Evolutionary conservation across 352 stramenopile species (phyloP), one percentile per base, ranked within the genome.

Genomic region (Pelagophyceae sp.): DNA sequence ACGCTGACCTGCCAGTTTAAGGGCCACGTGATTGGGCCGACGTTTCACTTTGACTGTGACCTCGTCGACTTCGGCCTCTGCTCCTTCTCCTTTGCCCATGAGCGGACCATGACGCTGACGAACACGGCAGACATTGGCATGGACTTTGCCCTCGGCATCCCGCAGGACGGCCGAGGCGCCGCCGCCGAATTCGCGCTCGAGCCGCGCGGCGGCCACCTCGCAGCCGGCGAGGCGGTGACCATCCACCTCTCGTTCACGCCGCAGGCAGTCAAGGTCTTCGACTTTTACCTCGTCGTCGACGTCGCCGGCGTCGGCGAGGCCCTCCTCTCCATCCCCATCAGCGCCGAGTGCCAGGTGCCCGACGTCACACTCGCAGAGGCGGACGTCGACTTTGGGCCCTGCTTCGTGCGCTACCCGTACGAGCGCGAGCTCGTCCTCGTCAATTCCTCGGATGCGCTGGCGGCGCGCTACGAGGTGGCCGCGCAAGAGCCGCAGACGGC

Each of bases 71-170:
- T 97, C 80, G 93, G 93, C 35, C 80, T 87, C 15, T 88, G 98
- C 0, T 92, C 90, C 38, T 98, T 93, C 78, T 95, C 90, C 37
- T 97, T 97, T 61, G 79, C 84, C 0, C 89, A 96, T 72, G 86
- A 79, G 25, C 86, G 84, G 19, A 84, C 78, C 1, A 72, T 96
- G 38, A 91, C 87, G 61, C 87, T 98, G 17, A 84, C 92, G 65
- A 98, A 98, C 80, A 94, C 94, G 15, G 96, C 91, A 19, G 94
- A 95, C 33, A 96, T 98, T 58, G 83, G 90, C 17, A 94, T 98
- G 85, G 85, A 88, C 29, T 97, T 93, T 80, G 85, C 82, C 15
- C 85, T 97, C 20, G 85, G 87, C 17, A 92, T 98, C 40, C 92
- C 93, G 0, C 91, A 97, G 78, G 93, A 98, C 76, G 90, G 89